Evolutionary conservation across 352 stramenopile species (phyloP), one percentile per base, ranked within the genome.

Genomic region (Peronospora tabacina): DNA sequence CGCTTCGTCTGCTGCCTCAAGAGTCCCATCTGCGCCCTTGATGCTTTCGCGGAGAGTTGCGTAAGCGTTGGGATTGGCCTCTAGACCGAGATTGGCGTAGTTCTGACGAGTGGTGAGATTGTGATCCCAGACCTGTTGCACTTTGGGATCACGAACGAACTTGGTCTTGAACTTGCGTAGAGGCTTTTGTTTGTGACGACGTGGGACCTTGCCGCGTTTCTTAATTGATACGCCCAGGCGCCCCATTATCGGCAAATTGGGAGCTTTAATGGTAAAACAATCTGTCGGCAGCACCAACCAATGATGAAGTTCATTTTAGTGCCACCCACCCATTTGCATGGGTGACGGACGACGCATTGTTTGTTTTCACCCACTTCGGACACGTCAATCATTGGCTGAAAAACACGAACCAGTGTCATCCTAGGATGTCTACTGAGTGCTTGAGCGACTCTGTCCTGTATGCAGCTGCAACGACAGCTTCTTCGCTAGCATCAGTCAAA

Each of bases 61-160:
- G 55, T 75, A 57, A 35, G 60, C 68, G 68, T 91, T 91, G 16
- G 81, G 76, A 53, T 91, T 60, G 39, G 54, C 69, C 43, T 80
- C 62, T 19, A 91, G 66, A 0, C 78, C 81, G 38, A 91, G 80
- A 7, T 73, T 70, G 24, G 59, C 75, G 63, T 89, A 91, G 68
- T 91, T 91, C 52, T 91, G 81, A 56, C 65, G 70, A 26, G 74
- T 85, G 34, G 81, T 91, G 59, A 82, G 72, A 43, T 79, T 73
- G 66, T 91, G 81, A 53, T 89, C 56, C 81, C 81, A 91, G 24
- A 84, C 66, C 53, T 75, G 45, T 53, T 85, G 74, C 59, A 90
- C 72, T 39, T 72, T 68, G 17, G 72, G 59, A 66, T 90, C 77
- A 42, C 78, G 70, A 43, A 89, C 75, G 37, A 85, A 91, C 19